Percentiles rank a stretch among this genome's conserved stretches.
Evolutionary conservation across 345 rosid species (phyloP).

Genomic region (Citrus trifoliata): DNA sequence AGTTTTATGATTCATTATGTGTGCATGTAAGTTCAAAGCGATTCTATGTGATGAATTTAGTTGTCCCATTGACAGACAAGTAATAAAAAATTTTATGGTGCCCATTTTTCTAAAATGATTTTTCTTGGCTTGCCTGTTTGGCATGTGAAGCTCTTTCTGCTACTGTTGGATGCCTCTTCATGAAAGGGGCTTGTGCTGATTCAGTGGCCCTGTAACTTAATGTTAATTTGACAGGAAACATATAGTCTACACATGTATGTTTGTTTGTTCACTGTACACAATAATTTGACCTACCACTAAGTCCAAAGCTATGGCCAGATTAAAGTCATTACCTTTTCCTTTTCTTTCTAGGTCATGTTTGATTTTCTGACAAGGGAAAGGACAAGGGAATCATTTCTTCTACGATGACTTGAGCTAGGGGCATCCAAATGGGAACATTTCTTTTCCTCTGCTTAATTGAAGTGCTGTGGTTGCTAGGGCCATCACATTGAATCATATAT

Average conservation of each 20-base stretch:
- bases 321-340: neutral
- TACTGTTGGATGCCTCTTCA: neutral
- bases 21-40: constrained; percentile 35
- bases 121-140: neutral
- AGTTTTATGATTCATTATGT: constrained; percentile 52
- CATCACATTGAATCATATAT: neutral
- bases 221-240: neutral
- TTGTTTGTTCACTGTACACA: neutral
- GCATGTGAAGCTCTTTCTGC: neutral
- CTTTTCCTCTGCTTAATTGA: neutral
- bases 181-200: neutral
- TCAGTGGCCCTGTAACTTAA: neutral
- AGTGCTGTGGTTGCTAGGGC: constrained; percentile 2
- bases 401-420: neutral
- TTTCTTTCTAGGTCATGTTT: neutral
- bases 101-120: neutral
- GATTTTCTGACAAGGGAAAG: neutral
- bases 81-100: constrained; percentile 37
- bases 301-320: neutral
- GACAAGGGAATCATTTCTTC: neutral
- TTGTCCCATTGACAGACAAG: constrained; percentile 39
- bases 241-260: neutral
- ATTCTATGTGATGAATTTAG: constrained; percentile 45
- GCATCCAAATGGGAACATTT: neutral
- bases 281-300: neutral